Percentiles rank a stretch among this genome's conserved stretches.
These are phyloP conservation scores for Haplosporangium gracile DNA, from an alignment of 192 early-diverging fungal species.

Conservation along the genomic window DNA sequence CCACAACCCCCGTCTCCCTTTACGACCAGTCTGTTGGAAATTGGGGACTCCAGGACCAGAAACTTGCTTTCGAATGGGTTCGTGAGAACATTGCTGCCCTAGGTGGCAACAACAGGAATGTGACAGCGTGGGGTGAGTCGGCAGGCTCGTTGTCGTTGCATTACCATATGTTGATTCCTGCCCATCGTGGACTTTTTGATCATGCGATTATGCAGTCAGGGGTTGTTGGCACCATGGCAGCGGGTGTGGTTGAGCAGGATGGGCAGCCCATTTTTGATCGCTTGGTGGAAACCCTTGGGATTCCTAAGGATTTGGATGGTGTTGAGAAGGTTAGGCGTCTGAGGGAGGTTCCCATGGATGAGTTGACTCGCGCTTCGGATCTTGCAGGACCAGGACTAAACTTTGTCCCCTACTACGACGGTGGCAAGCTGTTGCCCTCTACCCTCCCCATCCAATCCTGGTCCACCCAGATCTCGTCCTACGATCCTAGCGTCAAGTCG, in stretches of 20 bases:
- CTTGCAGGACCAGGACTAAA: not conserved
- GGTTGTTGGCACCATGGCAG: conserved; percentile 4
- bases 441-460: conserved; percentile 3
- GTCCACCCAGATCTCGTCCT: conserved; percentile 5
- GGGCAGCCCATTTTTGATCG: conserved; percentile 29
- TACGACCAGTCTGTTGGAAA: conserved; percentile 35
- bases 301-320: conserved; percentile 21
- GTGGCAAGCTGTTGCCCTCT: conserved; percentile 19
- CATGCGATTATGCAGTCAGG: conserved; percentile 54
- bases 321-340: conserved; percentile 27
- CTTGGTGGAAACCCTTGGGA: conserved; percentile 7
- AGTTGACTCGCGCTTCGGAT: conserved; percentile 4
- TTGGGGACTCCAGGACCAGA: conserved; percentile 46
- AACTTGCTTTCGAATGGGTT: conserved; percentile 41
- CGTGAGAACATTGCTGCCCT: conserved; percentile 30
- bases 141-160: conserved; percentile 36
- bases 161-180: conserved; percentile 27
- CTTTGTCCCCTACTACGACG: conserved; percentile 16
- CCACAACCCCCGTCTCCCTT: not conserved
- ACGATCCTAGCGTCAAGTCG: conserved; percentile 30
- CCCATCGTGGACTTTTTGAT: conserved; percentile 34
- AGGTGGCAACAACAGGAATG: conserved; percentile 17
- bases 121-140: conserved; percentile 40
- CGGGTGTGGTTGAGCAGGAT: not conserved
- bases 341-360: conserved; percentile 12